A percentile compares a stretch with the other conserved stretches of the same genome.
These are phyloP conservation scores for Domatiomyces catenatus DNA, from an alignment of 2,329 filamentous ascomycete genomes.

Conservation along the genomic window DNA sequence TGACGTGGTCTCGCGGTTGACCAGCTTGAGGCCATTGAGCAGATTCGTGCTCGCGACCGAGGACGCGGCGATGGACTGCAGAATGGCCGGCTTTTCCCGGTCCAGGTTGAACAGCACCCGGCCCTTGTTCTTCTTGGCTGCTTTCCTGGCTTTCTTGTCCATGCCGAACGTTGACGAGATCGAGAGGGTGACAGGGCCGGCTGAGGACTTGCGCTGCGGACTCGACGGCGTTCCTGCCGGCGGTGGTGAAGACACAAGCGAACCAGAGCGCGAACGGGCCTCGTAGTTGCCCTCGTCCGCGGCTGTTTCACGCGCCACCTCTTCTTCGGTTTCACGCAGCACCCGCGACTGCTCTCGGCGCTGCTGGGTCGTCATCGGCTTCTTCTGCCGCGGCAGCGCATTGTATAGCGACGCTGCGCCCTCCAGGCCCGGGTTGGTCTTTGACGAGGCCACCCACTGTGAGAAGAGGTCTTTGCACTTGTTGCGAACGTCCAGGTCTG, in stretches of 20 bases:
- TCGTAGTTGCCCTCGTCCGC: constrained; percentile 17
- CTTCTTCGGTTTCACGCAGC: constrained; percentile 58
- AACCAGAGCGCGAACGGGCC: constrained; percentile 2
- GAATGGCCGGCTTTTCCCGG: constrained; percentile 72
- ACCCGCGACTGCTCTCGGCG: constrained; percentile 70
- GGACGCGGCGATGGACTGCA: constrained; percentile 74
- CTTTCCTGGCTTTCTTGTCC: constrained; percentile 27
- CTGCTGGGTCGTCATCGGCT: constrained; percentile 35
- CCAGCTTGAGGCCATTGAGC: constrained; percentile 69
- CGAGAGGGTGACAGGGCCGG: constrained; percentile 10
- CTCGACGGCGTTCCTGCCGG: background rate
- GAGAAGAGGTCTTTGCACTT: constrained; percentile 80
- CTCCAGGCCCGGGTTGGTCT: constrained; percentile 62
- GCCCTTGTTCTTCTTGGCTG: constrained; percentile 40
- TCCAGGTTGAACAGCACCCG: constrained; percentile 63
- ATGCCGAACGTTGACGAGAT: constrained; percentile 14
- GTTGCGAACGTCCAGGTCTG: constrained; percentile 68
- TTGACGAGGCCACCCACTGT: constrained; percentile 70
- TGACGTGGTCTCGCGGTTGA: constrained; percentile 76
- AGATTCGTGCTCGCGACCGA: constrained; percentile 86
- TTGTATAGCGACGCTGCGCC: constrained; percentile 65
- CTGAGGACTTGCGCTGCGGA: constrained; percentile 10
- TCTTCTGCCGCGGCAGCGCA: constrained; percentile 51
- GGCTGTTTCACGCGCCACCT: constrained; percentile 44
- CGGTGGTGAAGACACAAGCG: background rate